These are phyloP conservation scores for Aspergillus latus DNA, from an alignment of 2,329 filamentous ascomycete genomes.

Conservation along the genomic window DNA sequence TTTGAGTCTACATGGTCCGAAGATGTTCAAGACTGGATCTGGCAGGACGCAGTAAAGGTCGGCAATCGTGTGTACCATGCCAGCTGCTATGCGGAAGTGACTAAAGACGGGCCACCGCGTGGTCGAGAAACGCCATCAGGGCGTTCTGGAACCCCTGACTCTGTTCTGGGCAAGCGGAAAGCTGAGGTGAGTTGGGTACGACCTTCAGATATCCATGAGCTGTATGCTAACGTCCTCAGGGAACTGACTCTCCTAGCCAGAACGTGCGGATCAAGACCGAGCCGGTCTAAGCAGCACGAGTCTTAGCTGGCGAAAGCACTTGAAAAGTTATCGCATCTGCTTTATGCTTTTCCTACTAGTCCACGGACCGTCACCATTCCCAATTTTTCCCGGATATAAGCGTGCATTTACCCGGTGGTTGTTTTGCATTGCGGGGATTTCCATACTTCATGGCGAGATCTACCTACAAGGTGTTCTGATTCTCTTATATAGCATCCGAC, in stretches of 20 bases:
- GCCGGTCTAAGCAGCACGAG: conserved; percentile 22
- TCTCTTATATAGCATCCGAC: conserved; percentile 1
- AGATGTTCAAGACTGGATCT: conserved; percentile 94
- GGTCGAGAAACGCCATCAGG: conserved; percentile 36
- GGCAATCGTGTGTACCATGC: conserved; percentile 83
- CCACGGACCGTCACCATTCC: background rate
- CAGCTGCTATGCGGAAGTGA: conserved; percentile 82
- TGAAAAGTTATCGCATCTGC: background rate
- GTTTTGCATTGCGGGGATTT: conserved; percentile 18
- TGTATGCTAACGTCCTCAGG: conserved; percentile 23
- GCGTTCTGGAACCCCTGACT: conserved; percentile 59
- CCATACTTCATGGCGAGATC: background rate
- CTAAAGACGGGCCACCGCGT: conserved; percentile 57
- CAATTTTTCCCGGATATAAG: conserved; percentile 3
- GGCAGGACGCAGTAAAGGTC: conserved; percentile 81
- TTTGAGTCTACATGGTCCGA: conserved; percentile 92
- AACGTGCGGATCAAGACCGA: conserved; percentile 44
- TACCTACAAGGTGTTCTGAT: conserved; percentile 2
- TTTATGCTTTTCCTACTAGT: conserved; percentile 1
- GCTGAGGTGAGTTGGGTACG: conserved; percentile 55
- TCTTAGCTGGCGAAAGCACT: background rate
- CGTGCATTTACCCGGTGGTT: conserved; percentile 23
- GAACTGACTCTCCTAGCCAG: conserved; percentile 36
- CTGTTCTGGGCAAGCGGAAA: conserved; percentile 71
- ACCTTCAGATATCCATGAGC: background rate